A percentile compares a stretch with the other conserved stretches of the same genome.
Conservation (phyloP, 805 yeast genomes). For the Clavispora fructus region DNA sequence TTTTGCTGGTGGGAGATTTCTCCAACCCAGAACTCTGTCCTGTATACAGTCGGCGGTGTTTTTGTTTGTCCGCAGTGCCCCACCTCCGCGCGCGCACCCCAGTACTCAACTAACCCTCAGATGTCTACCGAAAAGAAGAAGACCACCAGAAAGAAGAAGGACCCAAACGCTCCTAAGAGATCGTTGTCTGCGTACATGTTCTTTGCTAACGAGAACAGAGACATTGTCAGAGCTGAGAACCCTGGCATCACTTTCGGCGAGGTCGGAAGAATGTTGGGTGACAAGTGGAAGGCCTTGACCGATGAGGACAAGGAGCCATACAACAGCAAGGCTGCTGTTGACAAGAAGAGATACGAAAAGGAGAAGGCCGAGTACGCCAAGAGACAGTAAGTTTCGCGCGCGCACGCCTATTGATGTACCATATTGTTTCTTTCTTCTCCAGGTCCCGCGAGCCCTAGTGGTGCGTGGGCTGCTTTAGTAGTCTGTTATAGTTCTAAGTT, state of each 20-base stretch:
- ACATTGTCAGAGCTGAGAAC: slow-evolving; percentile 89
- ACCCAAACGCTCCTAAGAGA: slow-evolving; percentile 99
- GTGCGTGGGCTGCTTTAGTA: not conserved
- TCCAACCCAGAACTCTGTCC: not conserved
- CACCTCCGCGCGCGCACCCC: not conserved
- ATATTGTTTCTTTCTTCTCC: slow-evolving; percentile 1
- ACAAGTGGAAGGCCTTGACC: slow-evolving; percentile 88
- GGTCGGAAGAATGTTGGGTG: slow-evolving; percentile 93
- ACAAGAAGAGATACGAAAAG: slow-evolving; percentile 95
- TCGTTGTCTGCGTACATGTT: slow-evolving; percentile 98
- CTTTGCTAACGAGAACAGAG: slow-evolving; percentile 97
- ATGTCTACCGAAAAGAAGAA: slow-evolving; percentile 37
- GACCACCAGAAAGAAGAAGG: slow-evolving; percentile 49
- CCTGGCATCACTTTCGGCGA: slow-evolving; percentile 93
- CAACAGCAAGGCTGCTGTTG: slow-evolving; percentile 89
- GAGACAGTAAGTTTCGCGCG: slow-evolving; percentile 19
- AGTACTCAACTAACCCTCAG: not conserved
- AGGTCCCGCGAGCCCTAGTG: not conserved
- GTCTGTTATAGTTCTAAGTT: slow-evolving; percentile 1
- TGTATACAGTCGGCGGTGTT: not conserved
- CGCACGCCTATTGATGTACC: slow-evolving; percentile 1
- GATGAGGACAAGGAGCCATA: slow-evolving; percentile 84
- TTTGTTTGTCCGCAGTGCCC: not conserved
- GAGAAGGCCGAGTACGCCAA: slow-evolving; percentile 83
- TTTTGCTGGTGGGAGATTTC: not conserved